Evolutionary conservation across 2,329 filamentous ascomycete species (phyloP).

Genomic region (Trichophyton rubrum): DNA sequence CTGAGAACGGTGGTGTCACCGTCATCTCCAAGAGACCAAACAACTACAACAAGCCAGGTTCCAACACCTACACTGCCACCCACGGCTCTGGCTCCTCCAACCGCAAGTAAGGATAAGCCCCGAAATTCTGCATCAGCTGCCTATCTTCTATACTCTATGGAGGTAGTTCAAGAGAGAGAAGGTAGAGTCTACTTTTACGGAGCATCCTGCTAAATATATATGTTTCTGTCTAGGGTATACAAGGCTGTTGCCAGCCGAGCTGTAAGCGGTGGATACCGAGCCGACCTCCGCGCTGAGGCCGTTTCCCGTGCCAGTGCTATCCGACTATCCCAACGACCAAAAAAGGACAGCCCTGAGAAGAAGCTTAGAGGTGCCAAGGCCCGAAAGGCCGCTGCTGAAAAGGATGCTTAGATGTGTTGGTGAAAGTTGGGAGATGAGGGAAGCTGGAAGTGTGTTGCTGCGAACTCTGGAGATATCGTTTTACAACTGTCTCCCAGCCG

Average conservation of each 20-base stretch:
- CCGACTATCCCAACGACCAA: slow-evolving; percentile 62
- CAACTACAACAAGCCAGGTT: slow-evolving; percentile 59
- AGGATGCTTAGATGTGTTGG: slow-evolving; percentile 23
- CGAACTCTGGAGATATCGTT: neutral
- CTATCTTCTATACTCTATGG: neutral
- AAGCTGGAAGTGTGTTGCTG: neutral
- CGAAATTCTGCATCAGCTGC: neutral
- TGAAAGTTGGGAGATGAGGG: neutral
- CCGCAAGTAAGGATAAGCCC: slow-evolving; percentile 54
- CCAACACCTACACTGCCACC: slow-evolving; percentile 51
- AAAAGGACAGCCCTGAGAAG: slow-evolving; percentile 59
- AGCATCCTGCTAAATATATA: slow-evolving; percentile 10
- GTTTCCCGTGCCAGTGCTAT: slow-evolving; percentile 80
- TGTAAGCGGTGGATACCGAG: slow-evolving; percentile 75
- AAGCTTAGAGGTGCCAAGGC: slow-evolving; percentile 75
- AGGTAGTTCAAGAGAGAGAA: neutral
- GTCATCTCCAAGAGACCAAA: slow-evolving; percentile 75
- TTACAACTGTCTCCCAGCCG: neutral
- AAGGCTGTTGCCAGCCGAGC: slow-evolving; percentile 70
- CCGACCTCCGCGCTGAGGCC: slow-evolving; percentile 63
- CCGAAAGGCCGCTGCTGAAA: slow-evolving; percentile 47
- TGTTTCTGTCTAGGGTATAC: slow-evolving; percentile 55
- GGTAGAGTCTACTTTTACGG: slow-evolving; percentile 3
- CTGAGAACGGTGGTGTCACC: slow-evolving; percentile 66
- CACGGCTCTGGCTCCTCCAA: slow-evolving; percentile 60